These are phyloP conservation scores for Komagataella ulmi DNA, from an alignment of 805 yeast genomes.

Conservation along the genomic window DNA sequence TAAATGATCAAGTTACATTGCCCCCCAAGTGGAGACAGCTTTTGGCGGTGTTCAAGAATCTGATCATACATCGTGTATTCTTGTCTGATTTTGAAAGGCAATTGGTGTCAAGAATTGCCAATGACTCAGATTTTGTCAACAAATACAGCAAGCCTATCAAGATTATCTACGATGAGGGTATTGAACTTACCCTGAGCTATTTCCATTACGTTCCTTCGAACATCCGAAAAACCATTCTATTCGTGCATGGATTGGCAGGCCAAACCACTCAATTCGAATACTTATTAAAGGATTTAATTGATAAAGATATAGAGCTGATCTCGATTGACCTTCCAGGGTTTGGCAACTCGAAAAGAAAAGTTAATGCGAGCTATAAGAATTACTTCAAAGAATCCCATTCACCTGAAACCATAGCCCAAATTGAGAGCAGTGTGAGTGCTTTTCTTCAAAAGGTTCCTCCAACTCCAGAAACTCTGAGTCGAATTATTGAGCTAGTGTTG, in stretches of 20 bases:
- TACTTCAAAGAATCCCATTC: background rate
- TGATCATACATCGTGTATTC: background rate
- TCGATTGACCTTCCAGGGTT: conserved; percentile 84
- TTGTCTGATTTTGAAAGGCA: background rate
- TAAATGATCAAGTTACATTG: background rate
- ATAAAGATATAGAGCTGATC: conserved; percentile 48
- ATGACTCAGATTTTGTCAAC: background rate
- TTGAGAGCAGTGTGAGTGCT: conserved; percentile 13
- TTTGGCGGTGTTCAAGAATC: background rate
- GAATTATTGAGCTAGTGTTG: conserved; percentile 24
- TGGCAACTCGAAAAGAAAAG: conserved; percentile 35
- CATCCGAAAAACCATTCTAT: conserved; percentile 30
- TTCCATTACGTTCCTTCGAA: background rate
- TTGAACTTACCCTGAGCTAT: background rate
- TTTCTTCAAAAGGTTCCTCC: background rate
- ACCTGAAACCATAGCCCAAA: background rate
- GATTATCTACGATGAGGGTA: background rate
- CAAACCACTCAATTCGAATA: conserved; percentile 77
- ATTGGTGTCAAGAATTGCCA: background rate
- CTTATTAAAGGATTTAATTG: conserved; percentile 40
- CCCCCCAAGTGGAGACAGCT: background rate
- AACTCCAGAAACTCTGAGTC: conserved; percentile 2
- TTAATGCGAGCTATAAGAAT: background rate
- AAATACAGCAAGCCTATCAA: background rate
- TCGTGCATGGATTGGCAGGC: conserved; percentile 88